A percentile compares a stretch with the other conserved stretches of the same genome.
phyloP scores from a whole-genome alignment of 441 rosid species.

The Erodium texanum region DNA sequence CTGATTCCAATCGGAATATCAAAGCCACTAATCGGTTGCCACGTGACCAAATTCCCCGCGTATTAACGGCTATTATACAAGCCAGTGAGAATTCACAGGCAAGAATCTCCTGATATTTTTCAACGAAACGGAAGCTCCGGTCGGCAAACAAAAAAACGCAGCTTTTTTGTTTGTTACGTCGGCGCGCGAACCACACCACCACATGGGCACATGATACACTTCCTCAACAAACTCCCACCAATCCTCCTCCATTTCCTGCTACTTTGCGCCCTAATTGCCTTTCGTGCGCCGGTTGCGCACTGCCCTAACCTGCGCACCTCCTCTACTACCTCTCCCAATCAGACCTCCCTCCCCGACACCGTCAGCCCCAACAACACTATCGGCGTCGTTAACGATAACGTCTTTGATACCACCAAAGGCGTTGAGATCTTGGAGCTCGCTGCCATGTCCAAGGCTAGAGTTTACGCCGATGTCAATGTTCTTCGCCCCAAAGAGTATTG shows the following conservation, averaged over 20 bases:
- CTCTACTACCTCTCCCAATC: background rate
- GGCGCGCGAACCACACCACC: background rate
- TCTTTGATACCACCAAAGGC: conserved; percentile 15
- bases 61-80: no score
- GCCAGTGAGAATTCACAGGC: no score
- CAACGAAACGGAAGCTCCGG: no score
- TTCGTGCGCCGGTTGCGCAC: background rate
- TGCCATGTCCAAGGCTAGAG: conserved; percentile 59
- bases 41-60: no score
- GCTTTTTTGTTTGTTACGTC: background rate
- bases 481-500: conserved; percentile 76
- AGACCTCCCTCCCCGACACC: background rate
- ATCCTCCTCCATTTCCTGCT: background rate
- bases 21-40: no score
- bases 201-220: background rate
- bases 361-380: background rate
- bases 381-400: conserved; percentile 3
- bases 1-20: no score
- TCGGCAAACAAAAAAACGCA: background rate
- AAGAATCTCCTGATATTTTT: no score
- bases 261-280: background rate
- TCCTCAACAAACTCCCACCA: background rate
- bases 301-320: background rate
- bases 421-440: conserved; percentile 35
- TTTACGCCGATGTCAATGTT: conserved; percentile 66